Conservation (phyloP, 2,329 filamentous ascomycete species). For the Plenodomus biglobosus region DNA sequence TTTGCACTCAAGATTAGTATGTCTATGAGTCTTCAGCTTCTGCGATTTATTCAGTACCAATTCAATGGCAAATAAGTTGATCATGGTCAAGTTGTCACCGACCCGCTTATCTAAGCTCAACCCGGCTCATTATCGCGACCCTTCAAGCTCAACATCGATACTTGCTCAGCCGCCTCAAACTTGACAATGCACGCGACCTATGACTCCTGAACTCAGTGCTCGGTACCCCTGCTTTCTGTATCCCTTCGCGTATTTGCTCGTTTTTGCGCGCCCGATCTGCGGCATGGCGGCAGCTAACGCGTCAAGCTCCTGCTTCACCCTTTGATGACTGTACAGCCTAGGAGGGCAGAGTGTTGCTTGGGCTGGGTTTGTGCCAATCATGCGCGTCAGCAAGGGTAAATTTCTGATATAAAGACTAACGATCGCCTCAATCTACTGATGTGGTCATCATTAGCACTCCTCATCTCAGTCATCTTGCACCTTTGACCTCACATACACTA, state of each 20-base stretch:
- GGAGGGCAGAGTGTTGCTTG: conserved; percentile 2
- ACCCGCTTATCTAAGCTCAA: neutral
- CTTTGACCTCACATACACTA: conserved; percentile 1
- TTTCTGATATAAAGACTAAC: conserved; percentile 15
- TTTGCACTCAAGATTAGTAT: neutral
- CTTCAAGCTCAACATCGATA: conserved; percentile 7
- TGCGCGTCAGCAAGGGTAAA: conserved; percentile 12
- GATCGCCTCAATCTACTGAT: conserved; percentile 19
- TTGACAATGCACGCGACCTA: conserved; percentile 20
- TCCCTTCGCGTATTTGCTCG: conserved; percentile 8
- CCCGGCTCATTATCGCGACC: conserved; percentile 15
- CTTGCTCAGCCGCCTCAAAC: conserved; percentile 18
- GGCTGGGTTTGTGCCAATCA: conserved; percentile 7
- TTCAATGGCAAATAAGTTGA: neutral
- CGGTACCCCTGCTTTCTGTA: neutral
- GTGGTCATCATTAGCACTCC: conserved; percentile 17
- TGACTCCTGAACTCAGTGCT: conserved; percentile 1
- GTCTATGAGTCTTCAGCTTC: neutral
- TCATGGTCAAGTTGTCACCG: neutral
- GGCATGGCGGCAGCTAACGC: conserved; percentile 10
- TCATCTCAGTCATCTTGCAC: neutral
- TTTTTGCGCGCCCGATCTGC: neutral
- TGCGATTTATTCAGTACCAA: neutral
- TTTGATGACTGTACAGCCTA: conserved; percentile 21
- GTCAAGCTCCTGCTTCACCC: conserved; percentile 21